Conservation (phyloP, 306 rosid species). For the Quercus suber region DNA sequence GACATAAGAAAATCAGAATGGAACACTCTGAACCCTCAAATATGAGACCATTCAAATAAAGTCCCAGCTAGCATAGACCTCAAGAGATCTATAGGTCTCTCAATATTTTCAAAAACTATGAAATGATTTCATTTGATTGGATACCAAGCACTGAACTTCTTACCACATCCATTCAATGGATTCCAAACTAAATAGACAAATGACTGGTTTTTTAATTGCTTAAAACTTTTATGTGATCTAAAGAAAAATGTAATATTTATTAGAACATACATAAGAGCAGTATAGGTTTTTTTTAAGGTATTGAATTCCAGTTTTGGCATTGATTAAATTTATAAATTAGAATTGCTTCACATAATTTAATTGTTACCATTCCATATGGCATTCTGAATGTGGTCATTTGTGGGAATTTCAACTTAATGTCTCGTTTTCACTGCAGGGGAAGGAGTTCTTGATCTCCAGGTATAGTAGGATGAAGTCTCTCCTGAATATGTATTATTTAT, state of each 20-base stretch:
- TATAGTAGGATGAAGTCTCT: constrained; percentile 20
- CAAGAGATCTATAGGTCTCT: too few species aligned
- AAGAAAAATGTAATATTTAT: background rate
- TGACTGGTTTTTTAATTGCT: background rate
- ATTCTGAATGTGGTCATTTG: background rate
- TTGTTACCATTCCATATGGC: background rate
- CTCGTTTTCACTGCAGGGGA: constrained; percentile 40
- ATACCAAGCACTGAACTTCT: background rate
- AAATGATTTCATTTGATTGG: background rate
- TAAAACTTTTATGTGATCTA: background rate
- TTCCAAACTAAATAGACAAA: background rate
- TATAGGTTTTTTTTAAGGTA: background rate
- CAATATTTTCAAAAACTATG: background rate
- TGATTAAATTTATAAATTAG: background rate
- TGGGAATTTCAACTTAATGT: background rate
- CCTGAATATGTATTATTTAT: constrained; percentile 11
- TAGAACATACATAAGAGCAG: background rate
- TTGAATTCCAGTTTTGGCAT: background rate
- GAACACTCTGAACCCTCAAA: too few species aligned
- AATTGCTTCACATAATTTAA: background rate
- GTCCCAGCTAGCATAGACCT: too few species aligned
- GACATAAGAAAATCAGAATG: too few species aligned
- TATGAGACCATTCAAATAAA: too few species aligned
- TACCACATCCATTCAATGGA: background rate
- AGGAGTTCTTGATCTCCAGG: constrained; percentile 31